Evolutionary conservation across 768 basidiomycete genomes (phyloP).

Genomic region (Podaxis mareebaensis): DNA sequence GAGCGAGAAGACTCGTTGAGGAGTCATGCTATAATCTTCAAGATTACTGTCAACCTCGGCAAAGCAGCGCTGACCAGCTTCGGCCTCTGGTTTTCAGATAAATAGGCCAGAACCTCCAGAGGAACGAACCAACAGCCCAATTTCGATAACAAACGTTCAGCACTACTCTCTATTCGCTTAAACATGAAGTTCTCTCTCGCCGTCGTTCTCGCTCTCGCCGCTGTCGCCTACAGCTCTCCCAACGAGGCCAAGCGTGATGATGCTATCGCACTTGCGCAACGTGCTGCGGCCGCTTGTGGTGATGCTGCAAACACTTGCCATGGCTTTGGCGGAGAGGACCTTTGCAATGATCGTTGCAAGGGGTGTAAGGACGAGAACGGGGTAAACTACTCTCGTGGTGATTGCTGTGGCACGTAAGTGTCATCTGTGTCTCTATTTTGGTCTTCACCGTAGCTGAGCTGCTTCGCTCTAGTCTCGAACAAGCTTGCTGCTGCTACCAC

Average conservation of each 20-base stretch:
- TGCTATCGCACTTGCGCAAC: background rate
- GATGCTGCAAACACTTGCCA: background rate
- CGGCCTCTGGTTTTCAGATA: background rate
- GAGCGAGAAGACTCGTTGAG: background rate
- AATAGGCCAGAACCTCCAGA: background rate
- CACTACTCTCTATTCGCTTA: background rate
- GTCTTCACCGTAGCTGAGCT: background rate
- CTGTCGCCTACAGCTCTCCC: background rate
- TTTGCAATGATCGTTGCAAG: background rate
- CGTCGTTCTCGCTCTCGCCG: background rate
- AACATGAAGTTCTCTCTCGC: conserved; percentile 1
- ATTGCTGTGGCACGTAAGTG: background rate
- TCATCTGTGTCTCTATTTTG: background rate
- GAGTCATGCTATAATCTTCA: background rate
- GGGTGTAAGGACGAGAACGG: background rate
- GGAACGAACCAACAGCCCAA: background rate
- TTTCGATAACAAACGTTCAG: background rate
- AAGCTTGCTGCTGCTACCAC: background rate
- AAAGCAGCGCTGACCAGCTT: background rate
- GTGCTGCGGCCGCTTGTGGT: background rate
- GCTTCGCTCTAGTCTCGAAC: background rate
- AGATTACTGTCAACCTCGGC: background rate
- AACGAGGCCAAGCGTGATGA: background rate
- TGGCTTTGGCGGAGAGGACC: background rate
- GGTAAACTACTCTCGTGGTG: background rate